phyloP scores from a whole-genome alignment of 495 filamentous ascomycete genomes.

The Rhypophila decipiens region DNA sequence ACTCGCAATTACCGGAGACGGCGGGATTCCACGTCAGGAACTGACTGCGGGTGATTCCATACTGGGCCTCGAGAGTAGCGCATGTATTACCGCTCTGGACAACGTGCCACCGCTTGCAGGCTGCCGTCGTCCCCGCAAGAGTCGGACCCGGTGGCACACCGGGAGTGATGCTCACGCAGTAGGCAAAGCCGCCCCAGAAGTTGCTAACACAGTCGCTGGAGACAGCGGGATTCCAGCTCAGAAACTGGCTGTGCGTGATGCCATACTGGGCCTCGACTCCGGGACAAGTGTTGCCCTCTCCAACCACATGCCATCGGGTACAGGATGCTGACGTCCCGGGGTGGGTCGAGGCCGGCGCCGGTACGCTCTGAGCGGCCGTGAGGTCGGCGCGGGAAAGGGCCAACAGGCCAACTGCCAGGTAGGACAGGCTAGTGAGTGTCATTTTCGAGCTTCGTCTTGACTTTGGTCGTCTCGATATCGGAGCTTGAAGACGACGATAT shows the following conservation, averaged over 20 bases:
- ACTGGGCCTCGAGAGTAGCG: not conserved
- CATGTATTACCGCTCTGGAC: conserved; percentile 1
- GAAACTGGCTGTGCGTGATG: conserved; percentile 9
- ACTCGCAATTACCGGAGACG: conserved; percentile 3
- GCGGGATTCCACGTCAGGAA: conserved; percentile 6
- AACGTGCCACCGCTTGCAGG: too few relatives aligned
- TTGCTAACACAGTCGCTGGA: conserved; percentile 3
- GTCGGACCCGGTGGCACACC: too few relatives aligned
- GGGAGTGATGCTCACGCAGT: conserved; percentile 1
- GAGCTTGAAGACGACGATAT: too few relatives aligned
- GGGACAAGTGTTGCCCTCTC: conserved; percentile 6
- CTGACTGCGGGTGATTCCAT: conserved; percentile 1
- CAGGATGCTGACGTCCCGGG: too few relatives aligned
- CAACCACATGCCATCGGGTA: conserved; percentile 14
- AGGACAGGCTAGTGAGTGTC: too few relatives aligned
- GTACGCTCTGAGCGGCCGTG: too few relatives aligned
- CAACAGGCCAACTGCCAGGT: too few relatives aligned
- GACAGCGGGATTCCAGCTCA: conserved; percentile 18
- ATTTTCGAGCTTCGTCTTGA: too few relatives aligned
- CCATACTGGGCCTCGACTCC: conserved; percentile 1
- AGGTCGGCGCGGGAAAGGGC: too few relatives aligned
- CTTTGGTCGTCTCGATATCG: too few relatives aligned
- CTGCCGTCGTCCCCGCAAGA: too few relatives aligned
- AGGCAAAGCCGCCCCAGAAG: conserved; percentile 1
- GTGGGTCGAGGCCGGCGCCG: too few relatives aligned